Evolutionary conservation across 2,329 filamentous ascomycete species (phyloP), one percentile per base, ranked within the genome.

Genomic region (Ophiostoma ips): DNA sequence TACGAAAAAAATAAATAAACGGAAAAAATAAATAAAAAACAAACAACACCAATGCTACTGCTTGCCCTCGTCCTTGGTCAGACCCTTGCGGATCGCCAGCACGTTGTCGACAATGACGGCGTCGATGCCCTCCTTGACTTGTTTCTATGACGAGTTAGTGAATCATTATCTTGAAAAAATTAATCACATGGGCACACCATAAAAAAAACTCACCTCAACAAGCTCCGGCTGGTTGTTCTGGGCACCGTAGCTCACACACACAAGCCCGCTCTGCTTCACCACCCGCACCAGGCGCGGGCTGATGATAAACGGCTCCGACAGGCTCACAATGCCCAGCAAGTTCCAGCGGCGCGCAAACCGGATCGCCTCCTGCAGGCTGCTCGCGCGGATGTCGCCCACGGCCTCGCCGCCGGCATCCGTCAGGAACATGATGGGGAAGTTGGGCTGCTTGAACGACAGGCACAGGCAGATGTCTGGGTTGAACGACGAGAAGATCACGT

Each of bases 31-130:
- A 8, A 28, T 28, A 28, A 5, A 4, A 28, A 8, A 28, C 24
- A 8, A 28, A 28, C 4, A 28, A 28, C 24, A 28, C 8, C 24
- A 28, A 28, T 28, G 8, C 24, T 28, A 28, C 24, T 28, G 24
- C 40, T 43, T 43, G 13, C 40, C 43, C 30, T 59, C 56, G 16
- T 58, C 58, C 48, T 62, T 67, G 1, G 86, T 92, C 54, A 98
- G 73, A 1, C 87, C 90, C 66, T 95, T 88, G 44, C 90, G 81
- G 58, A 98, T 95, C 37, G 87, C 87, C 30, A 96, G 76, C 3
- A 98, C 90, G 55, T 80, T 92, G 63, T 98, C 92, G 13, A 96
- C 92, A 61, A 98, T 98, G 49, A 98, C 90, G 1, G 92, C 92
- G 62, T 98, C 92, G 54, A 98, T 95, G 45, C 92, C 90, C 66